These are phyloP conservation scores for Penicillium thymicola DNA, from an alignment of 2,329 filamentous ascomycete genomes.

Conservation along the genomic window DNA sequence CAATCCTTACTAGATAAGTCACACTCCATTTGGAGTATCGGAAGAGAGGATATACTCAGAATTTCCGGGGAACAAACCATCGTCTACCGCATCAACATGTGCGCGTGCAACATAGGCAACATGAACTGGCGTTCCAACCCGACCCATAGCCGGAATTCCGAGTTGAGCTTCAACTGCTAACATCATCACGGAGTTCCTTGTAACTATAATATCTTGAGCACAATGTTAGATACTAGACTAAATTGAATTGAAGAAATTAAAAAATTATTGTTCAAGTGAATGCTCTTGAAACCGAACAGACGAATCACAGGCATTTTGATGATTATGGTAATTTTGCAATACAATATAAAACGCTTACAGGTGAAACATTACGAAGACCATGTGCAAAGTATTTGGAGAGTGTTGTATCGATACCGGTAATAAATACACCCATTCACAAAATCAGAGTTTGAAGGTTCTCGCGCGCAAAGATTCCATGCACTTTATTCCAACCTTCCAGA, in stretches of 20 bases:
- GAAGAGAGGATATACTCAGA: slow-evolving; percentile 1
- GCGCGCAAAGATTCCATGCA: not conserved
- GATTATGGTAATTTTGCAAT: not conserved
- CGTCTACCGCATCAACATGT: not conserved
- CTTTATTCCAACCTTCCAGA: not conserved
- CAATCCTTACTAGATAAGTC: not conserved
- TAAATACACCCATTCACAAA: not conserved
- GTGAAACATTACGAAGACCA: not conserved
- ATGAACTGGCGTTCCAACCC: not conserved
- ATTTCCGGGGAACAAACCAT: not conserved
- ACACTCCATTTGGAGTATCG: not conserved
- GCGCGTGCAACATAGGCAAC: slow-evolving; percentile 2
- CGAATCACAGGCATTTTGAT: not conserved
- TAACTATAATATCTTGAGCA: too few species aligned
- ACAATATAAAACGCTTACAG: not conserved
- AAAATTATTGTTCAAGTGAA: not conserved
- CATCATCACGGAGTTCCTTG: not conserved
- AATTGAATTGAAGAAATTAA: not conserved
- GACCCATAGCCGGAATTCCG: not conserved
- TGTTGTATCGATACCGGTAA: not conserved
- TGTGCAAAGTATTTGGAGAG: fast-evolving
- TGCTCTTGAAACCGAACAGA: not conserved
- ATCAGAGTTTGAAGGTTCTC: slow-evolving; percentile 4
- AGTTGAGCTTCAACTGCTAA: not conserved
- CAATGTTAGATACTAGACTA: not conserved